A percentile compares a stretch with the other conserved stretches of the same genome.
phyloP scores from a whole-genome alignment of 768 basidiomycete species.

The Dictyophora rubrovolvata region DNA sequence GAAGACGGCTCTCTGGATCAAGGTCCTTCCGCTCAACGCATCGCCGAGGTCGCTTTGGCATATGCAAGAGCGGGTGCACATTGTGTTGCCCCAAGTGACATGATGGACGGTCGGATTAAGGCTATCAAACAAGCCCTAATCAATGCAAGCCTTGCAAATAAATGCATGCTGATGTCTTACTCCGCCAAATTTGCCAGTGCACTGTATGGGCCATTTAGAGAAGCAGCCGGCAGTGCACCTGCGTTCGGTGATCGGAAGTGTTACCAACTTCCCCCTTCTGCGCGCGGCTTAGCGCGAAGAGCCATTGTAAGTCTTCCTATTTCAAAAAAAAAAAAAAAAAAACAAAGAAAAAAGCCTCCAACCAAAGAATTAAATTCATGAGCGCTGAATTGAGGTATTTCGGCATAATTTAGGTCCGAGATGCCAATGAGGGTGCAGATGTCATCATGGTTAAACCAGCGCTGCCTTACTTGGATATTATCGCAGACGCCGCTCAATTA shows the following conservation, averaged over 20 bases:
- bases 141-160: constrained; percentile 75
- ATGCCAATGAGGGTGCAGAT: constrained; percentile 86
- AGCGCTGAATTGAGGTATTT: not conserved
- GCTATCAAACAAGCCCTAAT: constrained; percentile 84
- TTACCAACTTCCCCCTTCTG: constrained; percentile 89
- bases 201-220: constrained; percentile 96
- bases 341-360: not conserved
- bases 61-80: constrained; percentile 96
- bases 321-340: not conserved
- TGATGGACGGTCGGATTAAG: constrained; percentile 96
- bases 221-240: constrained; percentile 95
- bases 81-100: constrained; percentile 97
- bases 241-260: constrained; percentile 95
- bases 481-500: constrained; percentile 75
- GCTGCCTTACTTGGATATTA: constrained; percentile 92
- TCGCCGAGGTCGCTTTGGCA: constrained; percentile 83
- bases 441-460: constrained; percentile 99
- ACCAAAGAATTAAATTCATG: not conserved
- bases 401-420: constrained; percentile 54
- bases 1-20: constrained; percentile 69
- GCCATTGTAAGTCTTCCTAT: constrained; percentile 63
- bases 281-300: constrained; percentile 81
- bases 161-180: constrained; percentile 91
- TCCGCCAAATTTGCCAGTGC: constrained; percentile 96
- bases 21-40: constrained; percentile 69